A percentile compares a stretch with the other conserved stretches of the same genome.
Evolutionary conservation across 352 stramenopile genomes (phyloP).

Genomic region (Globisporangium heterothallicum): DNA sequence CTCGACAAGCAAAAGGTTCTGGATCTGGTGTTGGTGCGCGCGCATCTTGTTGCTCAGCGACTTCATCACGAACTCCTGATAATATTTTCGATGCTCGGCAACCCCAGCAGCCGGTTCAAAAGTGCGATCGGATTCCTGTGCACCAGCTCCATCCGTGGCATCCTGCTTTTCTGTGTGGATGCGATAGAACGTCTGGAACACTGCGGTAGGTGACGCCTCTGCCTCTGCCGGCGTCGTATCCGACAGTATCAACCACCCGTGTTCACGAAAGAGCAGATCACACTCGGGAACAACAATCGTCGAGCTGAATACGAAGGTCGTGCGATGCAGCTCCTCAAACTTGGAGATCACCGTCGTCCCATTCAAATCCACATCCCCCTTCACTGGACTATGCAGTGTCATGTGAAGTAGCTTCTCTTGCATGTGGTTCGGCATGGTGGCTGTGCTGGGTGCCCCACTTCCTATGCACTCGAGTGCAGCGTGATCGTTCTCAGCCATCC

Average conservation of each 20-base stretch:
- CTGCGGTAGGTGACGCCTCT: background rate
- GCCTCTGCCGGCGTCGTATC: background rate
- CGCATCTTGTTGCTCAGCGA: background rate
- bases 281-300: background rate
- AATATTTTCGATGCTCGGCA: background rate
- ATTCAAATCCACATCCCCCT: background rate
- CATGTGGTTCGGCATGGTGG: background rate
- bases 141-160: too few relatives aligned
- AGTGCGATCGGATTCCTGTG: too few relatives aligned
- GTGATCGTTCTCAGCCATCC: background rate
- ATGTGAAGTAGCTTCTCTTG: background rate
- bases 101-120: too few relatives aligned
- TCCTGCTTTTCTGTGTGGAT: slow-evolving; percentile 2
- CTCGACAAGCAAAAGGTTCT: background rate
- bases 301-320: background rate
- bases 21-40: background rate
- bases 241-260: background rate
- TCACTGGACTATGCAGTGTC: background rate
- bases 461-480: background rate
- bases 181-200: slow-evolving; percentile 14
- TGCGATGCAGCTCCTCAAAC: background rate
- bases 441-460: background rate
- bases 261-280: background rate
- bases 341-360: background rate
- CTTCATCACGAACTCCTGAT: background rate